These are phyloP conservation scores for grape (Vitis vinifera) DNA, from an alignment of 164 flowering plant species.

Conservation along the genomic window DNA sequence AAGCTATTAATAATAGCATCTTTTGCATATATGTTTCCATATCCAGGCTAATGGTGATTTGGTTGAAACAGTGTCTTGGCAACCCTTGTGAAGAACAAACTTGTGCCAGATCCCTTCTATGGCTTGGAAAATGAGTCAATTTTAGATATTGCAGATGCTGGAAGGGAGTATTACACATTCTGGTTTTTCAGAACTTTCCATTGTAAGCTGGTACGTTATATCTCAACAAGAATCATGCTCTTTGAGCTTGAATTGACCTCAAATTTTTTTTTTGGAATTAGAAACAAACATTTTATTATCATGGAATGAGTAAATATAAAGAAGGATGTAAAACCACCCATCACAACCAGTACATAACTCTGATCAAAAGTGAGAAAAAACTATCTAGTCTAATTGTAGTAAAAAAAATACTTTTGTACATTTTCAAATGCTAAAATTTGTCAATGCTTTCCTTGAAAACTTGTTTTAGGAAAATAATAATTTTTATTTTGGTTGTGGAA, in stretches of 20 bases:
- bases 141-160: constrained; percentile 90
- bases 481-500: no score
- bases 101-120: constrained; percentile 92
- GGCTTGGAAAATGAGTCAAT: constrained; percentile 85
- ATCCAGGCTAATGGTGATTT: constrained; percentile 9
- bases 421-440: no score
- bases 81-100: constrained; percentile 80
- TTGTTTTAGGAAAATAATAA: no score
- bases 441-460: no score
- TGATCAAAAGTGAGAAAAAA: no score
- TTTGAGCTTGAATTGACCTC: neutral
- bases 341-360: no score
- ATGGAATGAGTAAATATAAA: no score
- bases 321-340: no score
- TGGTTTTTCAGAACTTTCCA: constrained; percentile 92
- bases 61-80: constrained; percentile 70
- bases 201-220: constrained; percentile 59
- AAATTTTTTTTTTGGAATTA: neutral
- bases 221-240: neutral
- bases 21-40: constrained; percentile 2
- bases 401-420: no score
- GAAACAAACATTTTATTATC: no score
- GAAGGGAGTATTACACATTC: constrained; percentile 91
- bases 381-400: no score
- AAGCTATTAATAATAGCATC: neutral